These are phyloP conservation scores for Suhomyces emberorum DNA, from an alignment of 805 yeast species.

Conservation along the genomic window DNA sequence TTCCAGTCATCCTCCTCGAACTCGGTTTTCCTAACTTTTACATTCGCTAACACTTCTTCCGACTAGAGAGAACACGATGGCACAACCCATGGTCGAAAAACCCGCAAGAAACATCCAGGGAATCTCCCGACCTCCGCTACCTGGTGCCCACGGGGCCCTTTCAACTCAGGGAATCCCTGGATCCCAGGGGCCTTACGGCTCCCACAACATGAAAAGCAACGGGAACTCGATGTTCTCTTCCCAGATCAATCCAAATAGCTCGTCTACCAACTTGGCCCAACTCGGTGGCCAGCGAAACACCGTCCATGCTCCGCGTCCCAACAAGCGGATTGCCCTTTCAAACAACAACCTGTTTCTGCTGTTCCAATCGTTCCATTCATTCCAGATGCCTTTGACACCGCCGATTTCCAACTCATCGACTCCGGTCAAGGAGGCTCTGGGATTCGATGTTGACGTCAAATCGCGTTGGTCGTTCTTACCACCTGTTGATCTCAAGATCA, in stretches of 20 bases:
- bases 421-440: conserved; percentile 23
- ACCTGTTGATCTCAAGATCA: conserved; percentile 21
- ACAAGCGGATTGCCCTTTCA: conserved; percentile 11
- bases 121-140: not conserved
- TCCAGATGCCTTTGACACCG: conserved; percentile 30
- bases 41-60: not conserved
- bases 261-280: conserved; percentile 31
- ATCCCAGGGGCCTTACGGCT: not conserved
- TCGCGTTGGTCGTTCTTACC: conserved; percentile 13
- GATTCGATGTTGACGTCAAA: not conserved
- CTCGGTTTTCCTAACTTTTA: not conserved
- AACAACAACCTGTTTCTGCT: conserved; percentile 11
- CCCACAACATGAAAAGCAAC: too few relatives aligned
- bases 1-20: not conserved
- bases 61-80: too few relatives aligned
- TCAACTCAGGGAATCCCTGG: not conserved
- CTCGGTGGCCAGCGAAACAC: conserved; percentile 10
- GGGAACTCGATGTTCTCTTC: conserved; percentile 5
- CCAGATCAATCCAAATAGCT: conserved; percentile 36
- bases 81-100: not conserved
- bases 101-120: not conserved
- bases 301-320: conserved; percentile 19
- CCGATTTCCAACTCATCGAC: conserved; percentile 32
- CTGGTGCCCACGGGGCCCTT: not conserved
- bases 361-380: too few relatives aligned